These are phyloP conservation scores for Podaxis sp. DNA, from an alignment of 768 basidiomycete genomes.

Conservation along the genomic window DNA sequence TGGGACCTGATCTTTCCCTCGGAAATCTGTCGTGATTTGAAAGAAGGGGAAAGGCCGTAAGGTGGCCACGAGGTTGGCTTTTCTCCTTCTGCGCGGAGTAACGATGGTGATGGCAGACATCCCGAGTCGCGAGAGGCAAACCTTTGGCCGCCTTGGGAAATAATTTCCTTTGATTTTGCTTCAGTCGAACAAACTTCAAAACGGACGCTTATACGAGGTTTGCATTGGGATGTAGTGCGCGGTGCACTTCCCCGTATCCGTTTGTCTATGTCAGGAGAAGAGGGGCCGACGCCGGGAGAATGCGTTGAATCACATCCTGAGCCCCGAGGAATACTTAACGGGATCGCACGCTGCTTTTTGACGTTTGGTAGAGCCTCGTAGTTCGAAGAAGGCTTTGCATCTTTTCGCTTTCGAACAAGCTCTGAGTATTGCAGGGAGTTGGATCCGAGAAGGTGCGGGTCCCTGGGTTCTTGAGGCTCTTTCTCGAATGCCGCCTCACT, in stretches of 20 bases:
- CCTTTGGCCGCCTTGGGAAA: background rate
- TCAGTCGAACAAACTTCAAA: background rate
- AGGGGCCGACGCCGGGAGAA: background rate
- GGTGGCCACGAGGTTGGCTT: background rate
- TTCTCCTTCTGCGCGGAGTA: background rate
- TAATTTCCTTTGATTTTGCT: background rate
- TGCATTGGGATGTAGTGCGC: background rate
- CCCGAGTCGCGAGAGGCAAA: background rate
- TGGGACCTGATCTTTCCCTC: background rate
- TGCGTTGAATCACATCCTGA: background rate
- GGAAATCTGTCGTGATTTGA: background rate
- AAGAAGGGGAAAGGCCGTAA: background rate
- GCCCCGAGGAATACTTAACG: background rate
- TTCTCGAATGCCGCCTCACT: background rate
- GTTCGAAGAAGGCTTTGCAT: background rate
- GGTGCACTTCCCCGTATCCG: background rate
- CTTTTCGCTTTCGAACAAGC: background rate
- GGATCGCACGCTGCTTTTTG: background rate
- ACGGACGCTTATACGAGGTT: conserved; percentile 1
- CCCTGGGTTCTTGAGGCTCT: background rate
- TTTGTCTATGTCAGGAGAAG: background rate
- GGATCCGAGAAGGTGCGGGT: background rate
- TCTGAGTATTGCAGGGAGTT: background rate
- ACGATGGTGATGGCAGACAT: background rate
- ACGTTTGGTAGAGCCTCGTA: background rate